Base-by-base conservation (phyloP, 1,284 basidiomycete genomes). In the Grifola frondosa region DNA sequence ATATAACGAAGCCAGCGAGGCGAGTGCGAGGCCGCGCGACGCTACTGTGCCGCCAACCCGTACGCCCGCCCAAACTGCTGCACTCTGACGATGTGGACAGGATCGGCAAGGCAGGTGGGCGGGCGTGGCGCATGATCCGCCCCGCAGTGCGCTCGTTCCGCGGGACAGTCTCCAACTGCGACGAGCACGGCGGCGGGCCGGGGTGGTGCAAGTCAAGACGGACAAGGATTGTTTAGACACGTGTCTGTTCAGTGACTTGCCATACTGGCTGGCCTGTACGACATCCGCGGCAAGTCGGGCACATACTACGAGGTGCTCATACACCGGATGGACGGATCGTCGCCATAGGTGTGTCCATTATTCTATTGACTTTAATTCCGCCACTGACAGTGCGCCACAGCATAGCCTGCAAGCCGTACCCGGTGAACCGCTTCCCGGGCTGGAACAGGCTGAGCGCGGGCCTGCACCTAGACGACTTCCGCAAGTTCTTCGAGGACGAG, bases 401-500 rank as follows among this genome's bases (percentile, higher is more conserved):
- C 43, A 85, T 77, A 6, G 68, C 80, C n/a, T 84, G 80, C 53
- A 68, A 68, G 12, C 83, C 84, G 5, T 84, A 84, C 51, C 84
- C 83, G 4, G 60, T 65, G 1, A 82, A 75, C 65, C 73, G 83
- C 17, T 69, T 84, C 29, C 83, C 84, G n/a, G 84, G 84, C 0
- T 86, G 84, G 83, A 81, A 87, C 54, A 66, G 84, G 30, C 66
- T 75, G 22, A 83, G 81, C 46, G 78, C 76, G 1, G 84, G 73
- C 0, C 66, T 84, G 19, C 83, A 86, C 53, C 70, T 86, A 24
- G 84, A 86, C 55, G 84, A 87, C 61, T 67, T 81, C 55, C 75
- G 80, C 53, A 84, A 84, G 57, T 87, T 84, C 68, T 84, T 78
- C 53, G 81, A 85, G 55, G 79, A 84, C 52, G 66, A 80, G 0